These are phyloP conservation scores for Pleurotus djamor DNA, from an alignment of 768 basidiomycete genomes.

Conservation along the genomic window DNA sequence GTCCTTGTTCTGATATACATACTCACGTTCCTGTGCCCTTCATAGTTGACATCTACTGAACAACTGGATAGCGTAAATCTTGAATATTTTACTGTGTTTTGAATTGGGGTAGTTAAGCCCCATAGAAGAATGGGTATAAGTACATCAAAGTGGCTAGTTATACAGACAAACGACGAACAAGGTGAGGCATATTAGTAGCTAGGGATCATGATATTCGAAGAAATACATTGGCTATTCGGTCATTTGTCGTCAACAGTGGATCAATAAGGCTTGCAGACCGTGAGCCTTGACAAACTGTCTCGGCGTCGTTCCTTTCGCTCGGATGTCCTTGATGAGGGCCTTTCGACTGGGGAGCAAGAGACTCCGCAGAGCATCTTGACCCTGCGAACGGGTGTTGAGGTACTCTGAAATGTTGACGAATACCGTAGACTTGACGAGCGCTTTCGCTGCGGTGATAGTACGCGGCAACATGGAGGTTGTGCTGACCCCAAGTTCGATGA, in stretches of 20 bases:
- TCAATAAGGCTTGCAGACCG: constrained; percentile 62
- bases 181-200: no score
- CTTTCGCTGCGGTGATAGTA: constrained; percentile 66
- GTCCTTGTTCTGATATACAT: neutral
- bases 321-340: constrained; percentile 61
- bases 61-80: neutral
- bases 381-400: constrained; percentile 60
- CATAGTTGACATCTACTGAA: neutral
- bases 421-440: constrained; percentile 59
- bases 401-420: constrained; percentile 79
- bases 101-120: neutral
- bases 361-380: constrained; percentile 55
- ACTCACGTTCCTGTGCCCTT: neutral
- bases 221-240: constrained; percentile 6
- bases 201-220: neutral
- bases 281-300: constrained; percentile 61
- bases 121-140: neutral
- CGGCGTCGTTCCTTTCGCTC: constrained; percentile 42
- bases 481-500: constrained; percentile 64
- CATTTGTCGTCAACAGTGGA: constrained; percentile 31
- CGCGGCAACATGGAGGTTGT: constrained; percentile 49
- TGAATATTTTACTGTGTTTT: neutral
- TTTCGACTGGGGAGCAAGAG: constrained; percentile 62
- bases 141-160: neutral
- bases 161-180: no score